A percentile compares a stretch with the other conserved stretches of the same genome.
These are phyloP conservation scores for Xerophyta viscosa DNA, from an alignment of 106 monocot species.

Conservation along the genomic window DNA sequence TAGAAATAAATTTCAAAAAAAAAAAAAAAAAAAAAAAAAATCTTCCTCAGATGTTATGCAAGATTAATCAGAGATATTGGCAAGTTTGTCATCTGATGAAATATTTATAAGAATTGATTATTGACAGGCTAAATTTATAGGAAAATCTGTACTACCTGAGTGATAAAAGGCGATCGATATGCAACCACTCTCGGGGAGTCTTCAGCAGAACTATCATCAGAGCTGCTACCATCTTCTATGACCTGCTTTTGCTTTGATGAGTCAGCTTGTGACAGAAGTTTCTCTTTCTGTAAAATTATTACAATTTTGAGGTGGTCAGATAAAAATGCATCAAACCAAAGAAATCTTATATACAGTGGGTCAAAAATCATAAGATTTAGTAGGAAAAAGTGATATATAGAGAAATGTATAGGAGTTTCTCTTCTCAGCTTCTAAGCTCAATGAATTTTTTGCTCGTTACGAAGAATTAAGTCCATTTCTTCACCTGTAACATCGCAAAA, in stretches of 20 bases:
- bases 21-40: neutral
- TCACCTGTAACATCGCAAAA: too few relatives aligned
- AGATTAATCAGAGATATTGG: too few relatives aligned
- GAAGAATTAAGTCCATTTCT: too few relatives aligned
- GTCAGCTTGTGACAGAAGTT: slow-evolving; percentile 17
- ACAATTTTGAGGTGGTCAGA: too few relatives aligned
- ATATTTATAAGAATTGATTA: neutral
- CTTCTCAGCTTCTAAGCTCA: too few relatives aligned
- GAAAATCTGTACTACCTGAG: slow-evolving; percentile 37
- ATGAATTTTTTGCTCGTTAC: too few relatives aligned
- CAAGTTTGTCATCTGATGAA: neutral
- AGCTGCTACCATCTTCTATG: slow-evolving; percentile 44
- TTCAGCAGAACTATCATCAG: slow-evolving; percentile 56
- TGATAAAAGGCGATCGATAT: slow-evolving; percentile 54
- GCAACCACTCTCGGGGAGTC: slow-evolving; percentile 24
- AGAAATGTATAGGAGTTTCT: too few relatives aligned
- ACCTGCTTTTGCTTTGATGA: slow-evolving; percentile 27
- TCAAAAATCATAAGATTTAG: too few relatives aligned
- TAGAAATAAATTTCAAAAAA: slow-evolving; percentile 11
- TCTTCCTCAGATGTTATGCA: neutral
- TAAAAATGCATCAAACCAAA: too few relatives aligned
- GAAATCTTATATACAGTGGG: too few relatives aligned
- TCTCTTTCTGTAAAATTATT: slow-evolving; percentile 57
- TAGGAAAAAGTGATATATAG: too few relatives aligned
- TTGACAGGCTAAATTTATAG: neutral